Percentiles rank a stretch among this genome's conserved stretches.
These are phyloP conservation scores for Falciphora oryzae DNA, from an alignment of 2,329 filamentous ascomycete genomes.

Conservation along the genomic window DNA sequence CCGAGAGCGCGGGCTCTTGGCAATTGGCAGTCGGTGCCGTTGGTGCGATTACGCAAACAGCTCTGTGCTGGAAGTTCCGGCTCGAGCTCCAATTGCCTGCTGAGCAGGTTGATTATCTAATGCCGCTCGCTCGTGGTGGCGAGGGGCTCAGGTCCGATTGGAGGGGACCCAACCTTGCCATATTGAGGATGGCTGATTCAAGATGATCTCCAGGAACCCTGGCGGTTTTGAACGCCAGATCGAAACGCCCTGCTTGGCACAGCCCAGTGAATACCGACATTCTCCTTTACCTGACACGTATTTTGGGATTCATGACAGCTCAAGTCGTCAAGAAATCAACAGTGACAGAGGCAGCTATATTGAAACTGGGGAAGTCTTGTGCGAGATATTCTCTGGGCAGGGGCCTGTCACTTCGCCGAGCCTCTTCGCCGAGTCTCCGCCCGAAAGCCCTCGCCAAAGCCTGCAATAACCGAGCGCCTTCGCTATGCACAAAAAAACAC, in stretches of 20 bases:
- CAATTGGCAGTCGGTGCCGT: no score
- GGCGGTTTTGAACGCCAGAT: background rate
- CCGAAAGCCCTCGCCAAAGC: background rate
- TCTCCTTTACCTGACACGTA: background rate
- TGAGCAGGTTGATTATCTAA: background rate
- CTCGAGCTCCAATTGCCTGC: no score
- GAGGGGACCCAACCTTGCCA: no score
- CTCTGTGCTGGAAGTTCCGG: no score
- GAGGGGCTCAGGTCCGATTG: background rate
- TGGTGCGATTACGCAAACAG: no score
- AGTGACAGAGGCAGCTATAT: background rate
- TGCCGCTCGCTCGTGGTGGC: background rate
- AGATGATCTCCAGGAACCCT: background rate
- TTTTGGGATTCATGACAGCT: background rate
- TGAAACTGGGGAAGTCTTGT: background rate
- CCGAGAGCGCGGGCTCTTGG: no score
- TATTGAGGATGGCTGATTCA: background rate
- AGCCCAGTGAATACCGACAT: no score
- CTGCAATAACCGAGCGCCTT: constrained; percentile 5
- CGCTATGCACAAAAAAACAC: constrained; percentile 11
- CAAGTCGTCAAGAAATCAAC: background rate
- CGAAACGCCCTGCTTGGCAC: background rate
- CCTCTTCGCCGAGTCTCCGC: background rate
- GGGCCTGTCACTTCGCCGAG: background rate
- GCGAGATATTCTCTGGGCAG: background rate